Evolutionary conservation across 768 basidiomycete genomes (phyloP), one percentile per base, ranked within the genome.

Genomic region (Naganishia antarctica): DNA sequence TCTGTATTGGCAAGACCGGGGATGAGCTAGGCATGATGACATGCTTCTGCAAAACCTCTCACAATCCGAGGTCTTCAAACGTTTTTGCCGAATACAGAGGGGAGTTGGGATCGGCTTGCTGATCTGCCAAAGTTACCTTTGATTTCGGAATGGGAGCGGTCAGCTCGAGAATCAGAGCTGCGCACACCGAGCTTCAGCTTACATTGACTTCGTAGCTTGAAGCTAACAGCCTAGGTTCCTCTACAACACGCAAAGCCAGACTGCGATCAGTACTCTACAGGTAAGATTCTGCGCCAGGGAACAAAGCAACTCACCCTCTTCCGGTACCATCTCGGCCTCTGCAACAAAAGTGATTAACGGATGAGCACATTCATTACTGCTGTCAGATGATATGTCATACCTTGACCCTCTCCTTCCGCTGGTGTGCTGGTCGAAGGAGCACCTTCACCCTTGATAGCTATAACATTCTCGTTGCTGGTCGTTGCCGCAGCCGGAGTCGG

Each of bases 11-110:
- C n/a, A n/a, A n/a, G n/a, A n/a, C n/a, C n/a, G n/a, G n/a, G n/a
- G n/a, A n/a, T n/a, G n/a, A n/a, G n/a, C n/a, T n/a, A n/a, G n/a
- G n/a, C n/a, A n/a, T n/a, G n/a, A n/a, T n/a, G n/a, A n/a, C n/a
- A n/a, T n/a, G n/a, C n/a, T n/a, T n/a, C 25, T n/a, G 28, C 18
- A 49, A 23, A 18, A 18, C 31, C 44, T 32, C 91, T 71, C 40
- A 97, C 92, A 99, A 79, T 65, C 93, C 93, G 47, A 99, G 85
- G 69, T 97, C 89, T 75, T 99, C 92, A 68, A 99, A 99, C 0
- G 88, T 86, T 77, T 97, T 94, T 29, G 84, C 88, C 61, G 91
- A 94, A 78, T 83, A 94, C 16, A 99, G 79, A 3, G 94, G 96
- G n/a, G 94, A 98, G 74, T 94, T 87, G 43, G 91, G 89, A 74